phyloP scores from a whole-genome alignment of 257 asterid species.

The Leptodermis oblonga region DNA sequence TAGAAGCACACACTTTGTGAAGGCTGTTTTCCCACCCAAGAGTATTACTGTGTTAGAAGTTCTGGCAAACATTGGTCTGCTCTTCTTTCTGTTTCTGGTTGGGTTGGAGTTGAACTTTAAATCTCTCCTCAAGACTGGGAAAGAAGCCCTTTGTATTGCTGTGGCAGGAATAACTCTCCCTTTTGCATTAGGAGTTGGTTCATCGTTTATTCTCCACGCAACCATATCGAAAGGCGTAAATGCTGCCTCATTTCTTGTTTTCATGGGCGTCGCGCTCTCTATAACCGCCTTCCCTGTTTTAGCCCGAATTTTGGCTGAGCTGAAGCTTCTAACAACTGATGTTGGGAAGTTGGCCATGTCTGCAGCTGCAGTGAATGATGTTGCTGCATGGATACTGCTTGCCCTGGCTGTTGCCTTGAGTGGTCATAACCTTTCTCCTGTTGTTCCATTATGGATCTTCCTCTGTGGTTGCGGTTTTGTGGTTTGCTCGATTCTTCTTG shows the following conservation, averaged over 20 bases:
- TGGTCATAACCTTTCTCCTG: constrained; percentile 49
- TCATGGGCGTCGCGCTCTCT: constrained; percentile 89
- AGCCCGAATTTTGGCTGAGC: constrained; percentile 84
- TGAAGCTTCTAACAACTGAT: constrained; percentile 74
- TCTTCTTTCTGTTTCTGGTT: constrained; percentile 67
- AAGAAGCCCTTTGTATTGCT: constrained; percentile 63
- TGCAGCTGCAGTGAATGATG: constrained; percentile 80
- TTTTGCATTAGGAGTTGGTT: constrained; percentile 65
- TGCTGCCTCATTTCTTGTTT: constrained; percentile 49
- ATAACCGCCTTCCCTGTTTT: constrained; percentile 83
- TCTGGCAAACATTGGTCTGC: constrained; percentile 75
- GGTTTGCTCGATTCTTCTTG: constrained; percentile 27
- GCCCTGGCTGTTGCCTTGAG: constrained; percentile 73
- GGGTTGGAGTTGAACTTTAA: constrained; percentile 68
- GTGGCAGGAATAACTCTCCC: constrained; percentile 71
- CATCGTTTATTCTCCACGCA: constrained; percentile 45
- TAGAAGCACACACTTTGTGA: constrained; percentile 40
- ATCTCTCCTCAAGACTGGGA: constrained; percentile 53
- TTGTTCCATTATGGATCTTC: constrained; percentile 64
- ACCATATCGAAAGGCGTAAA: constrained; percentile 46
- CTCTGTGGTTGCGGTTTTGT: constrained; percentile 56
- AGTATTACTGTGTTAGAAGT: constrained; percentile 74
- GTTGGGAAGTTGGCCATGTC: constrained; percentile 77
- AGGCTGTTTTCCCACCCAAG: constrained; percentile 55
- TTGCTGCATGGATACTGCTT: constrained; percentile 78